These are phyloP conservation scores for Shiraia bambusicola DNA, from an alignment of 2,329 filamentous ascomycete species.

Conservation along the genomic window DNA sequence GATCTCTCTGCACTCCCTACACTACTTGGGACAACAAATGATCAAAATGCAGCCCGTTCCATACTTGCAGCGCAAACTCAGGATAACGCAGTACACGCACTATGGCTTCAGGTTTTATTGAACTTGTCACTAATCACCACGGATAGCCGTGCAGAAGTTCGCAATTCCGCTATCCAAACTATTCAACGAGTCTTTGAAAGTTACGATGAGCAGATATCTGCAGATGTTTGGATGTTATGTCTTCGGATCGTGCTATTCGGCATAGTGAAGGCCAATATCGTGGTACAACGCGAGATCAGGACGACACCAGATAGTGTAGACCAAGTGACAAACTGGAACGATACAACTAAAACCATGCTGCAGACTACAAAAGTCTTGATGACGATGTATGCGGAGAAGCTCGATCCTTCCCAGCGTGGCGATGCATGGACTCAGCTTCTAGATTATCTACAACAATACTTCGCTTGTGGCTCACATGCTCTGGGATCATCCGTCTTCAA, in stretches of 20 bases:
- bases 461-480: constrained; percentile 43
- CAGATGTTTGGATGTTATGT: constrained; percentile 81
- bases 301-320: constrained; percentile 16
- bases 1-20: constrained; percentile 41
- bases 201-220: constrained; percentile 76
- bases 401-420: constrained; percentile 68
- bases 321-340: constrained; percentile 39
- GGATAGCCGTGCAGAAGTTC: constrained; percentile 71
- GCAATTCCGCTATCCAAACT: constrained; percentile 88
- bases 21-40: constrained; percentile 15
- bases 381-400: constrained; percentile 72
- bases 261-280: constrained; percentile 65
- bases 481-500: constrained; percentile 48
- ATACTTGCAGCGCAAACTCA: constrained; percentile 62
- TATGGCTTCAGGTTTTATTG: constrained; percentile 77
- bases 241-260: constrained; percentile 78
- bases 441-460: constrained; percentile 61
- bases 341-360: constrained; percentile 44
- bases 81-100: constrained; percentile 65
- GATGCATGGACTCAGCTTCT: constrained; percentile 75
- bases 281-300: constrained; percentile 26
- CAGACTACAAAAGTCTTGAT: constrained; percentile 57
- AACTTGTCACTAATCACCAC: constrained; percentile 70
- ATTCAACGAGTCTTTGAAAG: constrained; percentile 89
- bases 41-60: constrained; percentile 55